A percentile compares a stretch with the other conserved stretches of the same genome.
These are phyloP conservation scores for Bipolaris victoriae DNA, from an alignment of 2,329 filamentous ascomycete species.

Conservation along the genomic window DNA sequence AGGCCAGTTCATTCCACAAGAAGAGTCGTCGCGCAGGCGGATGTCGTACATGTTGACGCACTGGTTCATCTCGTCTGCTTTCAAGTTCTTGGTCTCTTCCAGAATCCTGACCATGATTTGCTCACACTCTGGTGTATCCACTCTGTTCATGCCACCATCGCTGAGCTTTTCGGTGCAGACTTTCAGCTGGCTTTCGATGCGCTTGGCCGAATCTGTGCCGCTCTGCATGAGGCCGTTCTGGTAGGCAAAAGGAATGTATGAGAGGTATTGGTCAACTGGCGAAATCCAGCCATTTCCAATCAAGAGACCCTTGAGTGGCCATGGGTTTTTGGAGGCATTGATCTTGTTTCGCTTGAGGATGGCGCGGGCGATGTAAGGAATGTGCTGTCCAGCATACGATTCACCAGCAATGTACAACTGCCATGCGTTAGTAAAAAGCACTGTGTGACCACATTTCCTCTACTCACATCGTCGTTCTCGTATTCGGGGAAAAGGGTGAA, in stretches of 20 bases:
- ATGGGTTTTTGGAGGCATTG: constrained; percentile 56
- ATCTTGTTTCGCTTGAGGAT: constrained; percentile 85
- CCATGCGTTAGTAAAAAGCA: constrained; percentile 21
- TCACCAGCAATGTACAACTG: constrained; percentile 95
- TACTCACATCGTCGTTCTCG: constrained; percentile 83
- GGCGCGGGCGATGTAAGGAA: constrained; percentile 92
- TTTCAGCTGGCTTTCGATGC: constrained; percentile 71
- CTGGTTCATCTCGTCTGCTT: constrained; percentile 58
- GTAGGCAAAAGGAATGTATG: constrained; percentile 83
- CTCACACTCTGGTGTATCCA: constrained; percentile 78
- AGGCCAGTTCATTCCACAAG: constrained; percentile 98
- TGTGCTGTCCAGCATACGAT: constrained; percentile 95
- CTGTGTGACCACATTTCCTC: background rate
- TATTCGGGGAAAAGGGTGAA: constrained; percentile 91
- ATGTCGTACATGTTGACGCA: constrained; percentile 99
- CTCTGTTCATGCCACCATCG: constrained; percentile 62
- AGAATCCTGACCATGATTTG: constrained; percentile 76
- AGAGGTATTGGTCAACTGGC: constrained; percentile 84
- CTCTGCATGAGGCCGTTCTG: constrained; percentile 74
- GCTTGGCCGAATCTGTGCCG: constrained; percentile 67
- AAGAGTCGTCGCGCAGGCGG: constrained; percentile 77
- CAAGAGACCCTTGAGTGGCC: constrained; percentile 83
- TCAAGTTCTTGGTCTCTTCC: constrained; percentile 64
- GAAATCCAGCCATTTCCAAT: constrained; percentile 99
- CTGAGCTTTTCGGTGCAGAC: constrained; percentile 69